Base-by-base conservation (phyloP, 495 filamentous ascomycete genomes). In the Oleoguttula mirabilis region DNA sequence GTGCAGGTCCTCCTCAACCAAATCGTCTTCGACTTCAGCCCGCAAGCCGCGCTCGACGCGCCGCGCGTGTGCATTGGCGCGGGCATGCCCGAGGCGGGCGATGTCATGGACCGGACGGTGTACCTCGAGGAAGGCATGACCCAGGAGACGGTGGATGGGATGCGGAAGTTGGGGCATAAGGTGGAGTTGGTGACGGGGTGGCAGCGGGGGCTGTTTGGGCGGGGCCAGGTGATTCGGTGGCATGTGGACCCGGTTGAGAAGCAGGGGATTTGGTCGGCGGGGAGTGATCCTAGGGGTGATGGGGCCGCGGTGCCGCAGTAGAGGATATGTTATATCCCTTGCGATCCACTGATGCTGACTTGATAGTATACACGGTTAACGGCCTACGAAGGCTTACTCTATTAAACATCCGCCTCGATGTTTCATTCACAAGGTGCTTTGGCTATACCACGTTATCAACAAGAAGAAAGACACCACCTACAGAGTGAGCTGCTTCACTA, bases 1-100 rank as follows among this genome's bases (percentile, higher is more conserved):
- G 84, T 96, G 11, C 90, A 98, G 61, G 85, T 95, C 2, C 63
- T 98, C 38, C 70, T 96, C 6, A 94, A 93, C 43, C 84, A 92
- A 76, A 60, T 93, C 3, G 77, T 81, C 0, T 94, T 90, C 58
- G 75, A 77, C n/a, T 69, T 82, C 52, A 79, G 74, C 41, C 85
- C 87, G 21, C 90, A 98, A 67, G 77, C 80, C 23, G 88, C 92
- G 32, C 68, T 98, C 2, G 90, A 98, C 56, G 78, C 90, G 22
- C 88, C 92, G 25, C 68, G 90, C 8, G 68, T 96, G 30, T 94
- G 86, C 48, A 79, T 88, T 49, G 80, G 81, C 2, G 76, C 79
- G 0, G 73, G 73, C 2, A 82, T 75, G 64, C 71, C 76, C 3
- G 50, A 54, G 21, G 69, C 73, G 39, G 58, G 72, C 21, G 59